Conservation (phyloP, 2,329 filamentous ascomycete genomes). For the Exutisphaerella laricina region DNA sequence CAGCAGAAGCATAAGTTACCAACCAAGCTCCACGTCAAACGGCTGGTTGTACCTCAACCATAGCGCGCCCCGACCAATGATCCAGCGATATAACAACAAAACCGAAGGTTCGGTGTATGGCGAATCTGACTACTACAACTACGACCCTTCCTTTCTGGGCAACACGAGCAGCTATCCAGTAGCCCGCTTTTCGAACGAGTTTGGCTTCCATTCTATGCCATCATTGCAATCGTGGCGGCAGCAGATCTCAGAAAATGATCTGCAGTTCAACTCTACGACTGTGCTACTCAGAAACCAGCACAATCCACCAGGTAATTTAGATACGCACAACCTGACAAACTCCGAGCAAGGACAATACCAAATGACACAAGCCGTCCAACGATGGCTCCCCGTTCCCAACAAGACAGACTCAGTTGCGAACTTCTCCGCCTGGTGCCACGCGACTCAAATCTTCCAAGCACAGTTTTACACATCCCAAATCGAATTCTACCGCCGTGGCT, state of each 20-base stretch:
- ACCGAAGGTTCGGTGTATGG: constrained; percentile 52
- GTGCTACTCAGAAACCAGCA: constrained; percentile 57
- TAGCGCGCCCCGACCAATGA: constrained; percentile 45
- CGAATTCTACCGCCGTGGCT: constrained; percentile 56
- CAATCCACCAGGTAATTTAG: constrained; percentile 47
- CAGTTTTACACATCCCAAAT: constrained; percentile 58
- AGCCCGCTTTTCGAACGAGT: constrained; percentile 58
- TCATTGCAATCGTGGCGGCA: constrained; percentile 54
- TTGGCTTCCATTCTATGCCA: constrained; percentile 60
- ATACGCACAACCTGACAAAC: constrained; percentile 43
- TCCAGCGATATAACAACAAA: constrained; percentile 52
- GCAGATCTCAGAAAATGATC: constrained; percentile 46
- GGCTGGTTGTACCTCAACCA: constrained; percentile 54
- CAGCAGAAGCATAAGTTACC: constrained; percentile 55
- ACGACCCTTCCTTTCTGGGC: constrained; percentile 49
- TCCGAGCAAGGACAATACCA: constrained; percentile 47
- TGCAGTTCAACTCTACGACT: constrained; percentile 53
- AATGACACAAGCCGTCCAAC: constrained; percentile 53
- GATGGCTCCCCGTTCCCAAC: constrained; percentile 53
- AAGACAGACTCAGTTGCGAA: constrained; percentile 51
- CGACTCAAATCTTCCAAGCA: constrained; percentile 60
- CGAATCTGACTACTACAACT: constrained; percentile 54
- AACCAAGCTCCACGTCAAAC: constrained; percentile 55
- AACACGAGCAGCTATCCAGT: constrained; percentile 52
- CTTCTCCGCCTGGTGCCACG: constrained; percentile 57